phyloP scores from a whole-genome alignment of 768 basidiomycete genomes.

The Leccinellum rugosiceps region DNA sequence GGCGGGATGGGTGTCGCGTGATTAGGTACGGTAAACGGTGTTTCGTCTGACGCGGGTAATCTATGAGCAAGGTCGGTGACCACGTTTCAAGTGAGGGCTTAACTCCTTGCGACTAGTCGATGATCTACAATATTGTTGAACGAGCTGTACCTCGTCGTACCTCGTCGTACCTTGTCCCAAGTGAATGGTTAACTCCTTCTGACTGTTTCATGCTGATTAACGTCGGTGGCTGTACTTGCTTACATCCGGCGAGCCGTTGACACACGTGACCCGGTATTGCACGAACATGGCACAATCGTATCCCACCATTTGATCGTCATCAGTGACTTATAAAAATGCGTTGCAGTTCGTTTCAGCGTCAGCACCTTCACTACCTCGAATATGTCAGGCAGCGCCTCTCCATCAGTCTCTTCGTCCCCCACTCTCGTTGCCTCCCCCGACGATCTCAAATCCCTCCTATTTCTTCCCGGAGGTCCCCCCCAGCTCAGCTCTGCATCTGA shows the following conservation, averaged over 20 bases:
- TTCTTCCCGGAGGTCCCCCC: neutral
- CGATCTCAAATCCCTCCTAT: constrained; percentile 23
- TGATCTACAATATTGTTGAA: too few relatives aligned
- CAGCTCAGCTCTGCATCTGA: constrained; percentile 48
- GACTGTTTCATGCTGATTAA: too few relatives aligned
- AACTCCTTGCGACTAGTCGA: too few relatives aligned
- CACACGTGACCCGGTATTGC: constrained; percentile 34
- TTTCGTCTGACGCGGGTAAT: neutral
- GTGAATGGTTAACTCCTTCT: neutral
- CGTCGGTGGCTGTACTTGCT: neutral
- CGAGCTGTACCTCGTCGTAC: neutral
- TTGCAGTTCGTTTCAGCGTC: neutral
- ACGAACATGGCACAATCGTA: constrained; percentile 30
- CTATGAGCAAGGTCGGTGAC: neutral
- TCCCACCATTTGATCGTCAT: constrained; percentile 13
- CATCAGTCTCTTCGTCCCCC: constrained; percentile 19
- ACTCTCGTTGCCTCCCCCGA: constrained; percentile 37
- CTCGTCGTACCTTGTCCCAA: neutral
- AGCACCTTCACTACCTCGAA: neutral
- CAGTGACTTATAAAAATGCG: constrained; percentile 6
- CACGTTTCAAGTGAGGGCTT: neutral
- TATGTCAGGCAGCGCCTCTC: constrained; percentile 7
- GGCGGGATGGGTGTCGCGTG: neutral
- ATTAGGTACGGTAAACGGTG: neutral
- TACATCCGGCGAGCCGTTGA: neutral